phyloP scores from a whole-genome alignment of 2,329 filamentous ascomycete species.

The Paraphoma sp. region DNA sequence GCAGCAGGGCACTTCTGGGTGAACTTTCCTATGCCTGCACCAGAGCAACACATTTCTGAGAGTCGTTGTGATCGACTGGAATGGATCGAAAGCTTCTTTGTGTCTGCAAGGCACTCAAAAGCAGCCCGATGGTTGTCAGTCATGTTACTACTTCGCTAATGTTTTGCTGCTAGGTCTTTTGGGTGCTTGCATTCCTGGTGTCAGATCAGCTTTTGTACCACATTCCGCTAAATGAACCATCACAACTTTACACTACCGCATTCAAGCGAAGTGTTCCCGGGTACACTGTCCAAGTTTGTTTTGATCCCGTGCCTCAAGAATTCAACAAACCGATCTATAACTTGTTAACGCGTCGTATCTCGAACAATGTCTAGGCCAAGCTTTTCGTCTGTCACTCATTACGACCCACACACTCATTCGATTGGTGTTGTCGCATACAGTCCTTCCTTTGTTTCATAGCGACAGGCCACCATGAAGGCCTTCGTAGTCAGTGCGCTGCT shows the following conservation, averaged over 20 bases:
- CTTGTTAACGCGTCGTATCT: slow-evolving; percentile 19
- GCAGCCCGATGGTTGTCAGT: not conserved
- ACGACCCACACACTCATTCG: slow-evolving; percentile 13
- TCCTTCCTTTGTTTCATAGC: slow-evolving; percentile 8
- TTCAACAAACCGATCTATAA: slow-evolving; percentile 27
- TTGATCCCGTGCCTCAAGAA: slow-evolving; percentile 23
- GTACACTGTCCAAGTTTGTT: slow-evolving; percentile 17
- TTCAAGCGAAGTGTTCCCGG: not conserved
- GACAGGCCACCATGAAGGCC: slow-evolving; percentile 24
- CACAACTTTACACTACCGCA: not conserved
- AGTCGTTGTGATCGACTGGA: not conserved
- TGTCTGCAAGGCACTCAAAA: not conserved
- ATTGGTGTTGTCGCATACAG: slow-evolving; percentile 11
- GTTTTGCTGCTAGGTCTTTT: not conserved
- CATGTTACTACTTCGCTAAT: not conserved
- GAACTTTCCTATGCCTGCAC: not conserved
- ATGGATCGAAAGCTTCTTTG: not conserved
- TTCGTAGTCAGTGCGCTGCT: slow-evolving; percentile 21
- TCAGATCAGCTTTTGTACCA: slow-evolving; percentile 6
- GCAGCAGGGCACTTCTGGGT: not conserved
- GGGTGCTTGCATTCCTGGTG: slow-evolving; percentile 1
- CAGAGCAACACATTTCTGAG: slow-evolving; percentile 1
- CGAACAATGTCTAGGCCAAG: slow-evolving; percentile 23
- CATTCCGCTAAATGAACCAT: slow-evolving; percentile 4
- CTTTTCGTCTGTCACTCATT: slow-evolving; percentile 31